Conservation (phyloP, 176 grass and related monocot genomes). For the Bonia amplexicaulis region DNA sequence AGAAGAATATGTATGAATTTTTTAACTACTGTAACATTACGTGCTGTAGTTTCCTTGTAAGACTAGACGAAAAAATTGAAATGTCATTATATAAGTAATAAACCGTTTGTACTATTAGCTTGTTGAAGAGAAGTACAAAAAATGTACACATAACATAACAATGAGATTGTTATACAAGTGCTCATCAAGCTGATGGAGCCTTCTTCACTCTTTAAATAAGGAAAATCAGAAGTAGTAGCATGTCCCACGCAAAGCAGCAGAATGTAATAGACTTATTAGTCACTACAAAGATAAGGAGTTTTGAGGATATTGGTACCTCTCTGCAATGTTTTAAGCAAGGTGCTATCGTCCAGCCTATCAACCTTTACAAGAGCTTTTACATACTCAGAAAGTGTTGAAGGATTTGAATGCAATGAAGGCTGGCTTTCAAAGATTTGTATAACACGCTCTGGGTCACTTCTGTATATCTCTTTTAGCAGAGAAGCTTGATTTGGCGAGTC, state of each 20-base stretch:
- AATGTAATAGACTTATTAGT: background rate
- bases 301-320: conserved; percentile 49
- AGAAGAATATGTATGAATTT: background rate
- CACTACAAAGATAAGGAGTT: conserved; percentile 1
- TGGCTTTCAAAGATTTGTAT: conserved; percentile 97
- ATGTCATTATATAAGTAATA: background rate
- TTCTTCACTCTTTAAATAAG: background rate
- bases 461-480: conserved; percentile 88
- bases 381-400: conserved; percentile 85
- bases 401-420: conserved; percentile 72
- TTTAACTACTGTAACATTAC: background rate
- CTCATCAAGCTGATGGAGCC: background rate
- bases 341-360: conserved; percentile 85
- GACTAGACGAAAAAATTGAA: background rate
- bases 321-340: conserved; percentile 84
- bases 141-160: background rate
- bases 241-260: background rate
- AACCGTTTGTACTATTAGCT: background rate
- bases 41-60: background rate
- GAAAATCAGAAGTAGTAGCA: background rate
- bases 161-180: background rate
- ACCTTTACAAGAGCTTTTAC: conserved; percentile 95
- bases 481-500: conserved; percentile 47
- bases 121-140: background rate
- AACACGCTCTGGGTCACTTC: conserved; percentile 91